Evolutionary conservation across 345 rosid species (phyloP).

Genomic region (Cardiospermum halicacabum): DNA sequence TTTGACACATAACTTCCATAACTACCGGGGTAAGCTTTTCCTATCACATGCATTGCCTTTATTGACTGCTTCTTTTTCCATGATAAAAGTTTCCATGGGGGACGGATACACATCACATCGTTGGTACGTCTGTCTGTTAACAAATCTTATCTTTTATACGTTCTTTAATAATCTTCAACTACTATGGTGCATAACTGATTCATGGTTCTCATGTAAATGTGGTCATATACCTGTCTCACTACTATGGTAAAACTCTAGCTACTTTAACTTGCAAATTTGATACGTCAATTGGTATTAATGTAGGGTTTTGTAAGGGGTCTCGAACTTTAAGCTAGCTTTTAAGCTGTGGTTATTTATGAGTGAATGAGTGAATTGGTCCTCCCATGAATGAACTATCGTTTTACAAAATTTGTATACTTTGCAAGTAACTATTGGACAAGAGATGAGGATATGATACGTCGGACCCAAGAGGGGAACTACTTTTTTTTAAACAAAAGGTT

Average conservation of each 20-base stretch:
- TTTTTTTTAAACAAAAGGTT: too few species aligned
- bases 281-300: too few species aligned
- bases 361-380: too few species aligned
- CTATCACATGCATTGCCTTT: slow-evolving; percentile 1
- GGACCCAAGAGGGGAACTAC: neutral
- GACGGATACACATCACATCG: neutral
- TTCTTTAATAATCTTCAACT: neutral
- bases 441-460: neutral
- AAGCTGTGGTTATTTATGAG: too few species aligned
- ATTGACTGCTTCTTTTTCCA: neutral
- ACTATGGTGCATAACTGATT: neutral
- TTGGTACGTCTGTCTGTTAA: neutral
- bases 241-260: too few species aligned
- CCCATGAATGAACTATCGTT: neutral
- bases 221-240: too few species aligned
- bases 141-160: neutral
- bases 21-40: slow-evolving; percentile 12
- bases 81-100: neutral
- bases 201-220: neutral
- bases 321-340: too few species aligned
- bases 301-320: too few species aligned
- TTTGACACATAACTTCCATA: slow-evolving; percentile 30
- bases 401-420: neutral
- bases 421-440: neutral
- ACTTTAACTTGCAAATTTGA: too few species aligned